Percentiles rank a stretch among this genome's conserved stretches.
These are phyloP conservation scores for Botrytis cinerea DNA, from an alignment of 2,329 filamentous ascomycete genomes.

Conservation along the genomic window DNA sequence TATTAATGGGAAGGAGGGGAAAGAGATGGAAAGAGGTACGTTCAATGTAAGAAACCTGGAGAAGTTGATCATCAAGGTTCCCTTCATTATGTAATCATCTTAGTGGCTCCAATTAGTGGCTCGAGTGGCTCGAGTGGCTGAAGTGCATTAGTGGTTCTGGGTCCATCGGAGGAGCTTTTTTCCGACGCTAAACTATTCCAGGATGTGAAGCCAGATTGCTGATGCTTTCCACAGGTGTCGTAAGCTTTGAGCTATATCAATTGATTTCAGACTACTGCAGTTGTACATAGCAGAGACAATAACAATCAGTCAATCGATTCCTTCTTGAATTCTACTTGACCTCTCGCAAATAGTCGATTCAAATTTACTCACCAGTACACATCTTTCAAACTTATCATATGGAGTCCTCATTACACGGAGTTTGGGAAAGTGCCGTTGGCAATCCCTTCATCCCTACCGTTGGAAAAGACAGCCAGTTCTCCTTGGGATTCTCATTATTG, in stretches of 20 bases:
- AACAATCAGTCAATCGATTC: constrained; percentile 13
- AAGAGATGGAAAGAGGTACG: background rate
- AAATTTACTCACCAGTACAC: background rate
- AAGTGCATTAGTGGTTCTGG: constrained; percentile 22
- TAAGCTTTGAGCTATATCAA: constrained; percentile 23
- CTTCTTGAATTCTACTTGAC: background rate
- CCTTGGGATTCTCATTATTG: constrained; percentile 75
- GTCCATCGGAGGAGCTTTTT: constrained; percentile 24
- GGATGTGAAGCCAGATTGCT: constrained; percentile 30
- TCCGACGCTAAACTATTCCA: constrained; percentile 26
- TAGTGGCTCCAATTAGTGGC: background rate
- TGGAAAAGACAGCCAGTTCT: constrained; percentile 81
- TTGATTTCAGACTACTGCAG: background rate
- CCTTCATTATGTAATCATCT: constrained; percentile 16
- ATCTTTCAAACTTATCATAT: constrained; percentile 60
- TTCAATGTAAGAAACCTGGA: constrained; percentile 9
- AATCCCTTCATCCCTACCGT: constrained; percentile 81
- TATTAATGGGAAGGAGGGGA: background rate
- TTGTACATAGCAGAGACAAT: background rate
- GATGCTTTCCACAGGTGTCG: constrained; percentile 20
- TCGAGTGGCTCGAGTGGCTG: background rate
- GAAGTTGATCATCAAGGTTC: constrained; percentile 5
- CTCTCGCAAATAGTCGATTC: background rate
- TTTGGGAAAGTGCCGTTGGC: constrained; percentile 91
- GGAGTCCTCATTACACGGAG: constrained; percentile 80